Base-by-base conservation (phyloP, 352 stramenopile genomes). In the Phytophthora sp. region DNA sequence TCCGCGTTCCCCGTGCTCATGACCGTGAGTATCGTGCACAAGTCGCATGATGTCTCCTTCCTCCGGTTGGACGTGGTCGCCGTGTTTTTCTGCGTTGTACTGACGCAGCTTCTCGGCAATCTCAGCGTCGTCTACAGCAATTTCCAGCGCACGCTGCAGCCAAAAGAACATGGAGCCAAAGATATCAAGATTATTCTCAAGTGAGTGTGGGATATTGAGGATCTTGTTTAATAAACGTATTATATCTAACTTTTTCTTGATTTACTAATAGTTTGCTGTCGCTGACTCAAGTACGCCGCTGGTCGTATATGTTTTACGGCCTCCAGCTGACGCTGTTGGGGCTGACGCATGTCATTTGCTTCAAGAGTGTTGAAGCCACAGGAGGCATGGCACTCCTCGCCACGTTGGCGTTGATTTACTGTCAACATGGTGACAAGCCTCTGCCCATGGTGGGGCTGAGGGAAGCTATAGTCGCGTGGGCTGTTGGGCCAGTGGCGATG, bases 61-160 rank as follows among this genome's bases (percentile, higher is more conserved):
- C 35, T 86, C 12, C 72, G 76, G 29, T 11, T 74, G 15, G 85
- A 94, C 26, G 69, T 66, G 29, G n/a, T 77, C 9, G 53, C 46
- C 5, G 69, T 74, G 8, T 27, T 92, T 9, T 39, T 36, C 23
- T 74, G 84, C 67, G 82, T 79, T 8, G 52, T 90, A 44, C 53
- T 94, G 49, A 76, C 89, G 51, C 86, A 94, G 50, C 74, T 88
- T 61, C 57, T 90, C 7, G 79, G 74, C 13, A 94, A 94, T 33
- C 71, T 94, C 53, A 94, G 86, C 62, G 66, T 59, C 2, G 71
- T 92, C 26, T 92, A 91, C 73, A 77, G 69, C 73, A 90, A 84
- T 3, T 91, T 92, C 57, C 83, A 89, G 31, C 81, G 83, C 21
- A 66, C 80, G 3, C 75, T 94, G 63, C 57, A 81, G 51, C 55